These are phyloP conservation scores for Aurifilum marmelostoma DNA, from an alignment of 2,329 filamentous ascomycete genomes.

Conservation along the genomic window DNA sequence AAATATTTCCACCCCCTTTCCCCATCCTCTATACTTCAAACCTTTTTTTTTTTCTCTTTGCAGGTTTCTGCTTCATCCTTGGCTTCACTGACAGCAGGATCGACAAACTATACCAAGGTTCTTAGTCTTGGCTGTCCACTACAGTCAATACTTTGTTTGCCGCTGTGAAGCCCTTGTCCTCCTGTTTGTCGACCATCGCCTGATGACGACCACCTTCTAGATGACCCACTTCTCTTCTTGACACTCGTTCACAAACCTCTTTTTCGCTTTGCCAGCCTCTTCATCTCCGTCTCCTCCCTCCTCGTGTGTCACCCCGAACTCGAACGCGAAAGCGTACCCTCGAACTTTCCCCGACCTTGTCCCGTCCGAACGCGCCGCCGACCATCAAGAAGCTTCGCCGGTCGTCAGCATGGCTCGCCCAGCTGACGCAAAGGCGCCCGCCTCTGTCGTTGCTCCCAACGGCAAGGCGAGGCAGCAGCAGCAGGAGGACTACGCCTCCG, in stretches of 20 bases:
- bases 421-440: slow-evolving; percentile 44
- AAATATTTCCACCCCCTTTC: slow-evolving; percentile 28
- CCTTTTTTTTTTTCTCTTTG: neutral
- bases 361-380: slow-evolving; percentile 11
- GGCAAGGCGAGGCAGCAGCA: slow-evolving; percentile 38
- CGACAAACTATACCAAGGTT: slow-evolving; percentile 15
- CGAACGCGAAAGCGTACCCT: neutral
- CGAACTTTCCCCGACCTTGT: slow-evolving; percentile 12
- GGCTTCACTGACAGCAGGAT: slow-evolving; percentile 24
- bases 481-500: slow-evolving; percentile 68
- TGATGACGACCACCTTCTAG: slow-evolving; percentile 41
- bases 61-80: slow-evolving; percentile 10
- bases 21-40: slow-evolving; percentile 19
- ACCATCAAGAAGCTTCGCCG: slow-evolving; percentile 6
- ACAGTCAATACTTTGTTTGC: slow-evolving; percentile 29
- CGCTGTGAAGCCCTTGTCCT: slow-evolving; percentile 32
- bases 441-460: slow-evolving; percentile 31
- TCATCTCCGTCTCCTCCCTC: neutral
- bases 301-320: neutral
- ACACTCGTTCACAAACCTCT: slow-evolving; percentile 43
- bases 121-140: slow-evolving; percentile 7
- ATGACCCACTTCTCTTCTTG: slow-evolving; percentile 45
- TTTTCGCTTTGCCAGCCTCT: slow-evolving; percentile 10
- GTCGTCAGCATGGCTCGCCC: slow-evolving; percentile 44
- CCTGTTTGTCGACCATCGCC: slow-evolving; percentile 31